A percentile compares a stretch with the other conserved stretches of the same genome.
These are phyloP conservation scores for grape (Vitis vinifera) DNA, from an alignment of 164 flowering plant genomes.

Conservation along the genomic window DNA sequence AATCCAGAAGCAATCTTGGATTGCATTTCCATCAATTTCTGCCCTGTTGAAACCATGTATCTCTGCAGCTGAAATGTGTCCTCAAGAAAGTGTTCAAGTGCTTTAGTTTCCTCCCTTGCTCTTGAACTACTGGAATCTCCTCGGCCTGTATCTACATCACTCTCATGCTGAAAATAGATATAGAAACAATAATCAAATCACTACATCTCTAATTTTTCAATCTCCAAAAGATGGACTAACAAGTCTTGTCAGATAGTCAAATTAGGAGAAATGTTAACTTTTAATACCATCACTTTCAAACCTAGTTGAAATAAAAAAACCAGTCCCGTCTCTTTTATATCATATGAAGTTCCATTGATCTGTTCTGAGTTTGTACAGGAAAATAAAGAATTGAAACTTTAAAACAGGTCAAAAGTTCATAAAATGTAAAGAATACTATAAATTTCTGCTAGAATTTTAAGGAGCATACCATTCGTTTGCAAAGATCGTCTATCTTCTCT, in stretches of 20 bases:
- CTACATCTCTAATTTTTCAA: too few relatives aligned
- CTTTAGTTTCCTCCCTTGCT: slow-evolving; percentile 48
- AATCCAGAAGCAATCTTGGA: slow-evolving; percentile 57
- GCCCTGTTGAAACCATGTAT: slow-evolving; percentile 90
- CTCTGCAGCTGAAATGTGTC: slow-evolving; percentile 93
- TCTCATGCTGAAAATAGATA: slow-evolving; percentile 49
- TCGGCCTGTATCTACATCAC: slow-evolving; percentile 21
- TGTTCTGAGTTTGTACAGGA: too few relatives aligned
- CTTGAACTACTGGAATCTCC: slow-evolving; percentile 26
- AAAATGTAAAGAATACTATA: neutral
- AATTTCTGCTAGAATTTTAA: neutral
- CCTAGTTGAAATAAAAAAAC: too few relatives aligned
- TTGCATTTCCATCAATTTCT: slow-evolving; percentile 74
- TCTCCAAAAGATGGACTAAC: too few relatives aligned
- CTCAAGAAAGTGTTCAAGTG: slow-evolving; percentile 64
- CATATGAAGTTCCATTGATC: too few relatives aligned
- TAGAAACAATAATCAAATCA: too few relatives aligned
- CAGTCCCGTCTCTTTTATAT: too few relatives aligned
- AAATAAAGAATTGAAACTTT: neutral
- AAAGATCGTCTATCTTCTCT: slow-evolving; percentile 72
- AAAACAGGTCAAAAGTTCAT: neutral
- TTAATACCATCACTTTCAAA: too few relatives aligned
- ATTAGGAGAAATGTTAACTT: too few relatives aligned
- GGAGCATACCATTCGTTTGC: slow-evolving; percentile 76
- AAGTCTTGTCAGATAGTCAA: too few relatives aligned